Base-by-base conservation (phyloP, 2,329 filamentous ascomycete genomes). In the Juglanconis sp. region DNA sequence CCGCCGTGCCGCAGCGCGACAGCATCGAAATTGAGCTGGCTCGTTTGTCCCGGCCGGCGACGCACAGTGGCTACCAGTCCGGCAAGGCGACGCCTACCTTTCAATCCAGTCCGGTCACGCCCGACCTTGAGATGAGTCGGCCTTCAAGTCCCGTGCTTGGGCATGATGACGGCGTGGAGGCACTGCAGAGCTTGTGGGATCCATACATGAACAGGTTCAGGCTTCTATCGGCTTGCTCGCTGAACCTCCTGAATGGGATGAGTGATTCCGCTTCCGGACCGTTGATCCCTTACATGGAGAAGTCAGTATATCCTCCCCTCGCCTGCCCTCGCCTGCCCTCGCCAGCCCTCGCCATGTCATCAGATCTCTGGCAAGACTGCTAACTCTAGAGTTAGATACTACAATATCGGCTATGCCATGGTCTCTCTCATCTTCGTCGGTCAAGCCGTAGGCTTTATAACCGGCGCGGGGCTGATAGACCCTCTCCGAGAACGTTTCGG, bases 371-470 rank as follows among this genome's bases (percentile, higher is more conserved):
- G 58, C 53, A 64, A 47, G 42, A 35, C 52, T 49, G 50, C 10
- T 54, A 34, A 36, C 49, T n/a, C 11, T 31, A 15, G 31, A 1
- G 1, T 40, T 46, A 85, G 81, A 49, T 72, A 89, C 67, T 96
- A 94, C 69, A 66, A 80, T 60, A 91, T 95, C 59, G 88, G 87
- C 47, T 94, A 95, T 71, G 88, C 87, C 2, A 74, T 91, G 8
- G 89, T 95, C 3, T 94, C 91, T 2, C 77, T 94, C 42, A 90
- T 96, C 68, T 96, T 95, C 76, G 83, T 95, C 35, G 84, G 87
- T 49, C 90, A 90, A 66, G 90, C 91, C 0, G 65, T 88, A 4
- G 91, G 91, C 15, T 96, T 92, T 75, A 87, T 96, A 68, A 72
- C 81, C 11, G 88, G 89, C 1, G 91, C 91, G 1, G 83, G 87